Percentiles rank a stretch among this genome's conserved stretches.
Evolutionary conservation across 306 rosid species (phyloP).

Genomic region (Vigna reflexopilosa): DNA sequence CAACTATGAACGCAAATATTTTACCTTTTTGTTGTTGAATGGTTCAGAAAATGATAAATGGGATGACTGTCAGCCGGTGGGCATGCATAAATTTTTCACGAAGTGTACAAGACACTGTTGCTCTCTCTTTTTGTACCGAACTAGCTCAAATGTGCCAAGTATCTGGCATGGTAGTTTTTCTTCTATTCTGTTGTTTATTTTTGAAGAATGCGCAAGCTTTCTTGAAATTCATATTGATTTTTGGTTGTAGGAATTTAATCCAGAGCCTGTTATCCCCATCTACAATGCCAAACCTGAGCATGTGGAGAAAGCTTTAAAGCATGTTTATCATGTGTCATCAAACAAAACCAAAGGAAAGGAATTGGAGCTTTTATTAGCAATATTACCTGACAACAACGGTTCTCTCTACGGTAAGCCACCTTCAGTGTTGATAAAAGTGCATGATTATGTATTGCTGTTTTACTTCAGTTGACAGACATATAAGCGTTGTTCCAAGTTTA

Average conservation of each 20-base stretch:
- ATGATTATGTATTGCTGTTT: constrained; percentile 19
- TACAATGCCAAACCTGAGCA: constrained; percentile 75
- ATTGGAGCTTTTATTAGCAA: constrained; percentile 85
- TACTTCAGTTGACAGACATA: constrained; percentile 8
- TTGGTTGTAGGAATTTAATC: constrained; percentile 63
- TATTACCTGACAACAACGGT: constrained; percentile 94
- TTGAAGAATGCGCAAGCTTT: background rate
- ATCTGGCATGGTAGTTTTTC: constrained; percentile 87
- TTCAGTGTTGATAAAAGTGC: background rate
- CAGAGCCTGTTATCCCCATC: constrained; percentile 78
- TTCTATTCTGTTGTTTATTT: constrained; percentile 28
- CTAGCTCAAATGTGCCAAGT: constrained; percentile 98
- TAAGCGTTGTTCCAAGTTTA: background rate
- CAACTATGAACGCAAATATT: constrained; percentile 1
- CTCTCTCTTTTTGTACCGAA: constrained; percentile 83
- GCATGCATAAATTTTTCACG: constrained; percentile 96
- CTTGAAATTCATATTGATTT: constrained; percentile 4
- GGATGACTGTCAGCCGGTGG: constrained; percentile 96
- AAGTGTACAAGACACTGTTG: constrained; percentile 86
- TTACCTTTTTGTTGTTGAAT: constrained; percentile 2
- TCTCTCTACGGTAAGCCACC: constrained; percentile 77
- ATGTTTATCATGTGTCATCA: constrained; percentile 70
- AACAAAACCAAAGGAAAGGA: constrained; percentile 69
- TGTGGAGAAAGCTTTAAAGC: constrained; percentile 82
- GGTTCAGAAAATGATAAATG: constrained; percentile 95